phyloP scores from a whole-genome alignment of 2,329 filamentous ascomycete genomes.

The Ophiostoma tasmaniense region DNA sequence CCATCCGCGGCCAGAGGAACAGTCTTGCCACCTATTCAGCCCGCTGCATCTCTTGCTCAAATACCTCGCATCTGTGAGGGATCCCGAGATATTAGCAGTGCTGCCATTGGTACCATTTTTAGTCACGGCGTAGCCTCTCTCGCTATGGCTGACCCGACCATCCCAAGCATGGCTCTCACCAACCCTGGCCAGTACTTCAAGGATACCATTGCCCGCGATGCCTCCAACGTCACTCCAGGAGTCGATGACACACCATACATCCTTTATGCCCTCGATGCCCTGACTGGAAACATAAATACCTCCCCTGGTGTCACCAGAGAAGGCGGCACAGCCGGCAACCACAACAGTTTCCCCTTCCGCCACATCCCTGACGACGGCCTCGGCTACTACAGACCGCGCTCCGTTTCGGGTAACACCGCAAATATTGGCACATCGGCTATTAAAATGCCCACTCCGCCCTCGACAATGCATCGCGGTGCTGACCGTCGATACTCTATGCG shows the following conservation, averaged over 20 bases:
- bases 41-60: background rate
- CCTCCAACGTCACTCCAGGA: slow-evolving; percentile 58
- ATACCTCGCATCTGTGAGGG: background rate
- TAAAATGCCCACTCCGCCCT: background rate
- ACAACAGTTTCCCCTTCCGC: slow-evolving; percentile 18
- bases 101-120: slow-evolving; percentile 6
- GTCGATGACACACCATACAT: slow-evolving; percentile 82
- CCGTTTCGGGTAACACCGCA: background rate
- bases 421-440: slow-evolving; percentile 16
- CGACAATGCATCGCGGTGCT: background rate
- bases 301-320: slow-evolving; percentile 24
- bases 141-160: background rate
- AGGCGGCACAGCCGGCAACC: slow-evolving; percentile 41
- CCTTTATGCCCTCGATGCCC: slow-evolving; percentile 78
- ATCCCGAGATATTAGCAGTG: background rate
- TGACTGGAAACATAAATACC: slow-evolving; percentile 54
- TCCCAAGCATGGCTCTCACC: slow-evolving; percentile 9
- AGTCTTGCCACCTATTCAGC: background rate
- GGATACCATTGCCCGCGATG: slow-evolving; percentile 43
- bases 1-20: slow-evolving; percentile 17
- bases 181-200: slow-evolving; percentile 33
- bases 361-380: slow-evolving; percentile 32
- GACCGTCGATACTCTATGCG: slow-evolving; percentile 6
- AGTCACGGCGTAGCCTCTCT: background rate
- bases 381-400: slow-evolving; percentile 28